Evolutionary conservation across 352 stramenopile species (phyloP).

Genomic region (Pythium inflatum): DNA sequence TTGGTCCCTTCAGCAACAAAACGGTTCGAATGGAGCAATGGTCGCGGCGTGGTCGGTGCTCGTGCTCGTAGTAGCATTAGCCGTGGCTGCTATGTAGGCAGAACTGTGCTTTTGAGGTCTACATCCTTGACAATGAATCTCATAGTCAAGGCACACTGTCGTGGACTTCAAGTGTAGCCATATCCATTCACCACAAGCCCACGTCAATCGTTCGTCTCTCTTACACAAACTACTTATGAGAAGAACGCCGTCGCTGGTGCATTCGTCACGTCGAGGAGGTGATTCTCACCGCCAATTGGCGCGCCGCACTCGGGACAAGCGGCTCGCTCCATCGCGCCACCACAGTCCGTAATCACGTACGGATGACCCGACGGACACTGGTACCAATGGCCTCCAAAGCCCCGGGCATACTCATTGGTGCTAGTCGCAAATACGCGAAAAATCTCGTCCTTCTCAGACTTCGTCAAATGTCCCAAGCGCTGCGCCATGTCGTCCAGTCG

Average conservation of each 20-base stretch:
- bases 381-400: constrained; percentile 66
- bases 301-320: constrained; percentile 74
- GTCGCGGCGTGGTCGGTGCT: too few species aligned
- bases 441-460: constrained; percentile 36
- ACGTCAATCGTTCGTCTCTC: too few species aligned
- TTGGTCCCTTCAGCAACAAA: too few species aligned
- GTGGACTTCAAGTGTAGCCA: too few species aligned
- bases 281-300: constrained; percentile 55
- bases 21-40: too few species aligned
- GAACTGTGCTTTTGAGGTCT: too few species aligned
- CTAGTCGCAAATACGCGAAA: constrained; percentile 10
- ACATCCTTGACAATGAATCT: too few species aligned
- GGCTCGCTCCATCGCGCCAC: constrained; percentile 67
- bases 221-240: too few species aligned
- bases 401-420: constrained; percentile 1
- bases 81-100: too few species aligned
- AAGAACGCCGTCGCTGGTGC: constrained; percentile 9
- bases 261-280: constrained; percentile 29
- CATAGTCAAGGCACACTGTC: too few species aligned
- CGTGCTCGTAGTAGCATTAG: too few species aligned
- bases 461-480: constrained; percentile 30
- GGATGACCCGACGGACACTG: constrained; percentile 81
- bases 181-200: too few species aligned
- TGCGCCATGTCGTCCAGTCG: neutral
- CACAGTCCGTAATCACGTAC: constrained; percentile 86